Conservation (phyloP, 441 rosid genomes). For the Populus hybrid region DNA sequence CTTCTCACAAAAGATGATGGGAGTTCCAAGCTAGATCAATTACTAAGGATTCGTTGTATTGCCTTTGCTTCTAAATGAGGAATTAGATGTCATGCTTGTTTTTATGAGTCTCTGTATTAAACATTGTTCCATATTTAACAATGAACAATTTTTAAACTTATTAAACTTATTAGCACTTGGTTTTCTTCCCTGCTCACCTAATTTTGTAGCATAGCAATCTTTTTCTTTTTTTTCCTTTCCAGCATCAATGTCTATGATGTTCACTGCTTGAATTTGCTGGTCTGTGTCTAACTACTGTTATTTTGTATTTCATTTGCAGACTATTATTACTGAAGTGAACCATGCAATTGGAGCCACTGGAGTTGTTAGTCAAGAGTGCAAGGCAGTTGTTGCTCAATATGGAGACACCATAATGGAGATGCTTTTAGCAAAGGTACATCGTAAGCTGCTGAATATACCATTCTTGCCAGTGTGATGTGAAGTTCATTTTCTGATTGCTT, state of each 20-base stretch:
- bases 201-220: not conserved
- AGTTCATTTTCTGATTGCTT: not conserved
- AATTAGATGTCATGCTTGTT: not conserved
- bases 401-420: constrained; percentile 61
- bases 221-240: not conserved
- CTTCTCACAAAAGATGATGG: not conserved
- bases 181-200: not conserved
- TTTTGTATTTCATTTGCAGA: constrained; percentile 28
- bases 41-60: not conserved
- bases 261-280: not conserved
- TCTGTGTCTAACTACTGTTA: not conserved
- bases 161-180: not conserved
- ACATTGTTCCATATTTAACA: not conserved
- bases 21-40: not conserved
- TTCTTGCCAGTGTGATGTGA: not conserved
- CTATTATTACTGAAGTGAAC: constrained; percentile 64
- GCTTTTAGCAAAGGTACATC: constrained; percentile 57
- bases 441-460: constrained; percentile 10
- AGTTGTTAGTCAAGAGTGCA: constrained; percentile 72
- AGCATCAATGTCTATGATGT: constrained; percentile 3
- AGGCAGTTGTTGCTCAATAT: constrained; percentile 60
- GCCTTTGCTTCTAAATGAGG: not conserved
- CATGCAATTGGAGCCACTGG: constrained; percentile 88
- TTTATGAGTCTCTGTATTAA: not conserved
- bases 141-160: not conserved